A percentile compares a stretch with the other conserved stretches of the same genome.
These are phyloP conservation scores for Lyophyllum shimeji DNA, from an alignment of 768 basidiomycete genomes.

Conservation along the genomic window DNA sequence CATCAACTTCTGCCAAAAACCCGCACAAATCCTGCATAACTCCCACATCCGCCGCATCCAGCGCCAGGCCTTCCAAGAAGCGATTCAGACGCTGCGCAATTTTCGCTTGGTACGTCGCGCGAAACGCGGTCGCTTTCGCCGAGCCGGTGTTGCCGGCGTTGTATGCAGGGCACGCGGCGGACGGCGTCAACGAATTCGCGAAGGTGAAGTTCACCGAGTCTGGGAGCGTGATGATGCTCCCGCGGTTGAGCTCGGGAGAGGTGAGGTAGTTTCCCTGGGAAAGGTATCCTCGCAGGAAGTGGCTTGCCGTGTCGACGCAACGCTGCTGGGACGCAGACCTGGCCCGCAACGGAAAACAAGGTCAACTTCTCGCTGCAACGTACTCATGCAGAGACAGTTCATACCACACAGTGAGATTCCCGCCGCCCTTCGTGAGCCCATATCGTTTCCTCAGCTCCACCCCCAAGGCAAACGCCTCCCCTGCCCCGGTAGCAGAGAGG, in stretches of 20 bases:
- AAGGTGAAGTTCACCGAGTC: constrained; percentile 42
- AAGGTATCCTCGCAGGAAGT: constrained; percentile 40
- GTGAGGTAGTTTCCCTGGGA: constrained; percentile 40
- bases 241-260: constrained; percentile 30
- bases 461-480: constrained; percentile 40
- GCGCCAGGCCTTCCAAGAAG: constrained; percentile 32
- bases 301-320: constrained; percentile 38
- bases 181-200: constrained; percentile 43
- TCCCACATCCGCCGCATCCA: constrained; percentile 35
- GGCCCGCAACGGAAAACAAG: background rate
- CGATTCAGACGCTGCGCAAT: constrained; percentile 36
- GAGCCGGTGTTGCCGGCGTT: constrained; percentile 28
- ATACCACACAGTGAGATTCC: constrained; percentile 43
- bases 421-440: constrained; percentile 36
- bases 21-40: constrained; percentile 46
- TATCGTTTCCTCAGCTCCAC: constrained; percentile 38
- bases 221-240: constrained; percentile 32
- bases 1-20: constrained; percentile 35
- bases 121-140: constrained; percentile 24
- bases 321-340: constrained; percentile 45
- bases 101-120: constrained; percentile 28
- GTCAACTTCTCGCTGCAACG: background rate
- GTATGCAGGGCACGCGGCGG: constrained; percentile 37
- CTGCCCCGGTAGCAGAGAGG: constrained; percentile 36
- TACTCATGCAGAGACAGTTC: too few relatives aligned